phyloP scores from a whole-genome alignment of 148 eudicot genomes.

The Rheum nobile region DNA sequence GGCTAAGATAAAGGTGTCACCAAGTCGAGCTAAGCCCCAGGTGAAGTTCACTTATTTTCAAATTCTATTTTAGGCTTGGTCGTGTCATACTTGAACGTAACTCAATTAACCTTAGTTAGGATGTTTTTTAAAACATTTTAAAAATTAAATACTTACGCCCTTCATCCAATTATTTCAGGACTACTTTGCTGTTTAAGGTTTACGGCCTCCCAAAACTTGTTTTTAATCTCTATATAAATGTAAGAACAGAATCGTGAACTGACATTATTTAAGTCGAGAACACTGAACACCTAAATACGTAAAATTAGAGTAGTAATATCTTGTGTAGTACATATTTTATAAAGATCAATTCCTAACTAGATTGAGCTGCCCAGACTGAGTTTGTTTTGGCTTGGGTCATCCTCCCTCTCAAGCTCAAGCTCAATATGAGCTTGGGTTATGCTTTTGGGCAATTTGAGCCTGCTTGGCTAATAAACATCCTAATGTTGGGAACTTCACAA shows the following conservation, averaged over 20 bases:
- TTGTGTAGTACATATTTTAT: not conserved
- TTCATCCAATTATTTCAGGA: not conserved
- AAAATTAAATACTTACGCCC: not conserved
- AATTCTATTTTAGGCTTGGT: not conserved
- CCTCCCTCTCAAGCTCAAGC: too few relatives aligned
- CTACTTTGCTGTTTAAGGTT: not conserved
- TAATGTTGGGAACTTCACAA: too few relatives aligned
- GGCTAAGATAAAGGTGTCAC: not conserved
- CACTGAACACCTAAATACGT: too few relatives aligned
- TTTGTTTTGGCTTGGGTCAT: too few relatives aligned
- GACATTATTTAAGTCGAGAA: too few relatives aligned
- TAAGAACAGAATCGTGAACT: not conserved
- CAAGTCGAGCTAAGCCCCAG: not conserved
- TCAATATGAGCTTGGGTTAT: too few relatives aligned
- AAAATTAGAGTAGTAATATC: too few relatives aligned
- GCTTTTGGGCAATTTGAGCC: too few relatives aligned
- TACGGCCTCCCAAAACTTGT: too few relatives aligned
- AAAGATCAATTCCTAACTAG: not conserved
- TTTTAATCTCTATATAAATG: too few relatives aligned
- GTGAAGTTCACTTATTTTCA: not conserved
- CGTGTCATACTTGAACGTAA: not conserved
- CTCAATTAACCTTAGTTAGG: not conserved
- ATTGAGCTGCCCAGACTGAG: too few relatives aligned
- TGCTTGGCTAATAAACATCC: too few relatives aligned
- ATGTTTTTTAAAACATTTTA: not conserved